phyloP scores from a whole-genome alignment of 1,284 basidiomycete genomes.

The Cutaneotrichosporon sp. region DNA sequence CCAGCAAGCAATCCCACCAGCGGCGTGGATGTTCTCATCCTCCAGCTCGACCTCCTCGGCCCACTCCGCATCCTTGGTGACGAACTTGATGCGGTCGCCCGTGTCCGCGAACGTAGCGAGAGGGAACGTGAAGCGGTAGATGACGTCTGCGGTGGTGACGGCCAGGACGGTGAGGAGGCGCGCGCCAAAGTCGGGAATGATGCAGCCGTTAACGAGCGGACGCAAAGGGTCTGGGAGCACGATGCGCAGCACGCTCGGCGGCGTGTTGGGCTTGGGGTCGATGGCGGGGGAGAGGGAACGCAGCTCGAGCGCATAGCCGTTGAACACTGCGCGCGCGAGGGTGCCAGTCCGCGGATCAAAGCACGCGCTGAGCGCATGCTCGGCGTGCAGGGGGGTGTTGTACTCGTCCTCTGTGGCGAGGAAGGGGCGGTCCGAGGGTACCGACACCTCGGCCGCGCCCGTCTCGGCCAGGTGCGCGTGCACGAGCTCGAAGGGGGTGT shows the following conservation, averaged over 20 bases:
- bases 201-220: conserved; percentile 53
- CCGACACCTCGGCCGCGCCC: conserved; percentile 29
- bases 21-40: conserved; percentile 31
- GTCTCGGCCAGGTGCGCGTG: conserved; percentile 43
- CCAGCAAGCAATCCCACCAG: conserved; percentile 56
- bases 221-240: conserved; percentile 72
- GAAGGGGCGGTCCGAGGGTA: conserved; percentile 57
- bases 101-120: conserved; percentile 26
- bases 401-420: conserved; percentile 48
- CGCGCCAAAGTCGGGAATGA: conserved; percentile 62
- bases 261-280: conserved; percentile 34
- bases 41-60: conserved; percentile 43
- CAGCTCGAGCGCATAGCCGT: conserved; percentile 73
- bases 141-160: conserved; percentile 66
- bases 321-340: conserved; percentile 72
- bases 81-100: conserved; percentile 35
- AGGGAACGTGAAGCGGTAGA: conserved; percentile 75
- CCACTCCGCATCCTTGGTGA: conserved; percentile 38
- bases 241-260: conserved; percentile 66
- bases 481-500: conserved; percentile 40
- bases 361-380: conserved; percentile 71
- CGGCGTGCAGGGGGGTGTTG: conserved; percentile 62
- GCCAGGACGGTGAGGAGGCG: conserved; percentile 70
- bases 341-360: conserved; percentile 66
- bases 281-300: conserved; percentile 61